Evolutionary conservation across 495 filamentous ascomycete genomes (phyloP), one percentile per base, ranked within the genome.

Genomic region (Tirmania nivea): DNA sequence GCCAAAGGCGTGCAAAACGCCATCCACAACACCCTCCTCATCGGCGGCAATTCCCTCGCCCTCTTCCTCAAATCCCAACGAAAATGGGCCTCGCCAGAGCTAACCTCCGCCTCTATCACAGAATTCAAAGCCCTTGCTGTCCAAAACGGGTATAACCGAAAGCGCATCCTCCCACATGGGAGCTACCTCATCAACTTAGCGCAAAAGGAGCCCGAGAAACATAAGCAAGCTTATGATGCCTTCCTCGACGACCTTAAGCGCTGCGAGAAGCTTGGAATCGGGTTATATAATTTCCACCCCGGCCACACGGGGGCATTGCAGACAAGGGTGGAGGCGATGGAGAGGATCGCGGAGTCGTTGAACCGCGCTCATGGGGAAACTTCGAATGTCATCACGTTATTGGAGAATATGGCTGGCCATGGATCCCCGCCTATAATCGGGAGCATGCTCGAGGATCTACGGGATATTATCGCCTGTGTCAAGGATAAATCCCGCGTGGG

Each of bases 141-240:
- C 36, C 71, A 83, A 57, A 78, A 93, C 61, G 68, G 72, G 34
- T 94, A 89, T 65, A 78, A 92, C 61, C 74, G 78, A 12, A 66
- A 31, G 25, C 25, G 85, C 60, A 71, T 87, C 51, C 72, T 97
- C 2, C 90, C 90, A 0, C 90, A 97, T 64, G 90, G 89, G 47
- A 93, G 85, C 3, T 97, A 97, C 65, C 79, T 97, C 11, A 84
- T 97, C 58, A 97, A 97, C 64, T 79, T 96, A 31, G 90, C 90
- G 1, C 83, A 93, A 62, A 69, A 75, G 14, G 86, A 94, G 59
- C 66, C 75, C 34, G 73, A 71, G 17, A 93, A 90, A 61, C 80
- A 86, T 17, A 75, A 78, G n/a, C 84, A 95, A 66, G 87, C 84
- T 10, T 95, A 93, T 63, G 71, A 72, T 48, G 75, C 78, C 48